A percentile compares a stretch with the other conserved stretches of the same genome.
phyloP scores from a whole-genome alignment of 1,284 basidiomycete species.

The Xanthoconium separans region DNA sequence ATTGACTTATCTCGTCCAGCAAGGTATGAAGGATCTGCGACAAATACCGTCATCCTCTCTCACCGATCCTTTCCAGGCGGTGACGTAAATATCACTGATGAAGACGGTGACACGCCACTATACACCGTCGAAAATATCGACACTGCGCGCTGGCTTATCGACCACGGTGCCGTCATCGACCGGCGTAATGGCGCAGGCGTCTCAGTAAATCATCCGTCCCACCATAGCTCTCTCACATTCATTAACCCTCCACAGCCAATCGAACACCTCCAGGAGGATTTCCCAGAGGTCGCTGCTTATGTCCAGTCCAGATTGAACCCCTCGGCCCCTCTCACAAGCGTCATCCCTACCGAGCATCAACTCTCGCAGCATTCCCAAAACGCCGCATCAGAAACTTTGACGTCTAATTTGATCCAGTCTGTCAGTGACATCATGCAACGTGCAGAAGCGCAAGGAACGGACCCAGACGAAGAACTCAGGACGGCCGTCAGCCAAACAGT shows the following conservation, averaged over 20 bases:
- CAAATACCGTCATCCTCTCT: conserved; percentile 1
- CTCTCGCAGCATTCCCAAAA: conserved; percentile 73
- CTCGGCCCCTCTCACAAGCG: conserved; percentile 18
- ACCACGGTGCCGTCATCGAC: conserved; percentile 73
- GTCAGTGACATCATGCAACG: conserved; percentile 67
- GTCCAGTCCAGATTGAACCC: conserved; percentile 49
- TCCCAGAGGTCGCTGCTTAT: conserved; percentile 73
- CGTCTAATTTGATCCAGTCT: conserved; percentile 63
- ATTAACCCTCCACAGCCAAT: conserved; percentile 54
- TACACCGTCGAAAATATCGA: conserved; percentile 85
- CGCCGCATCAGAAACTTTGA: conserved; percentile 65
- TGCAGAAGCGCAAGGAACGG: conserved; percentile 59
- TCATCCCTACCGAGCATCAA: conserved; percentile 20
- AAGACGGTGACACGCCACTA: conserved; percentile 88
- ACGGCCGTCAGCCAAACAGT: conserved; percentile 59
- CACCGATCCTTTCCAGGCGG: conserved; percentile 53
- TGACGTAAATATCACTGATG: conserved; percentile 83
- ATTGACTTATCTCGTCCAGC: conserved; percentile 75
- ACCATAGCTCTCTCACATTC: neutral
- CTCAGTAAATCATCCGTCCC: conserved; percentile 54
- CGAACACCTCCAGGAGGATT: conserved; percentile 74
- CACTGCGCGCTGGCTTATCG: conserved; percentile 76
- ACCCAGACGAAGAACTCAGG: conserved; percentile 60
- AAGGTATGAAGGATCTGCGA: conserved; percentile 43
- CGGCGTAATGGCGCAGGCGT: conserved; percentile 69